A percentile compares a stretch with the other conserved stretches of the same genome.
Conservation (phyloP, 2,329 filamentous ascomycete genomes). For the Nannizziopsis barbatae region DNA sequence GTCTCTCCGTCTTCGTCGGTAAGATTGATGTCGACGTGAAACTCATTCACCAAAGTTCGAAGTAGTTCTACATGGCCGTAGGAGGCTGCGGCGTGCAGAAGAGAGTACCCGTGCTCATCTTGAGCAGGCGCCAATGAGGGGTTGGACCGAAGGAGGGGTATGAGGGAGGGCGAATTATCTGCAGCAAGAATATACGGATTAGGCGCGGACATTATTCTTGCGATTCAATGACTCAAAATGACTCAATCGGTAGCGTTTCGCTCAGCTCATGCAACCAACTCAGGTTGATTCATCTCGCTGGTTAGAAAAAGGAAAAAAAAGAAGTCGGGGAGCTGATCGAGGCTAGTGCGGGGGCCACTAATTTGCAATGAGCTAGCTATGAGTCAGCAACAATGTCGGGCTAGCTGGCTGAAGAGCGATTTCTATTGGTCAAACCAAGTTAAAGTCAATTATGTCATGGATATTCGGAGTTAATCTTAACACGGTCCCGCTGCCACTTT, state of each 20-base stretch:
- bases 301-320: not conserved
- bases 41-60: slow-evolving; percentile 61
- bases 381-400: too few relatives aligned
- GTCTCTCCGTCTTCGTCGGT: slow-evolving; percentile 88
- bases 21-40: slow-evolving; percentile 67
- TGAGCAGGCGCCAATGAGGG: slow-evolving; percentile 67
- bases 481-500: too few relatives aligned
- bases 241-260: not conserved
- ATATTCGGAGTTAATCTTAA: too few relatives aligned
- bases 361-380: too few relatives aligned
- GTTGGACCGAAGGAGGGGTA: slow-evolving; percentile 61
- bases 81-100: slow-evolving; percentile 84
- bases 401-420: too few relatives aligned
- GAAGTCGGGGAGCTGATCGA: not conserved
- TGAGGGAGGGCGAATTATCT: slow-evolving; percentile 63
- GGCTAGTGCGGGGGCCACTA: too few relatives aligned
- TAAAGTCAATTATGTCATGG: too few relatives aligned
- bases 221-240: slow-evolving; percentile 3
- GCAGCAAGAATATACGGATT: slow-evolving; percentile 69
- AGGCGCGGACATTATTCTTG: slow-evolving; percentile 28
- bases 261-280: too few relatives aligned
- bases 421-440: too few relatives aligned
- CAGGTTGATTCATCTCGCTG: not conserved
- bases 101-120: slow-evolving; percentile 87
- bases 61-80: slow-evolving; percentile 80